Base-by-base conservation (phyloP, 768 basidiomycete species). In the Leccinum longicurvipes region DNA sequence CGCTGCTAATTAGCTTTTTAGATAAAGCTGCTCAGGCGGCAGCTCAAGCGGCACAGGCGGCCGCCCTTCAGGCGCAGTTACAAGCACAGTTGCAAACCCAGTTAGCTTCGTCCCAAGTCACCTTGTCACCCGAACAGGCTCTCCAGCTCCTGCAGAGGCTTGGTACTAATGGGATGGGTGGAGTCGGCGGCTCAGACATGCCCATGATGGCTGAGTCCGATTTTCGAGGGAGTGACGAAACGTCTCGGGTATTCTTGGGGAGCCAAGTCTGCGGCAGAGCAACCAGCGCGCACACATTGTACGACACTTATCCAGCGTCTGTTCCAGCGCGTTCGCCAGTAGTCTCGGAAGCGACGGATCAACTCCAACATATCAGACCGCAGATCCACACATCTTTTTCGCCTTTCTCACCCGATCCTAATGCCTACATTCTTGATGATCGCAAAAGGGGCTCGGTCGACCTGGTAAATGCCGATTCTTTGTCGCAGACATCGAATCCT, bases 21-120 rank as follows among this genome's bases (percentile, higher is more conserved):
- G 91, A 93, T 70, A 93, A 93, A 77, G 91, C 91, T 17, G 91
- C 91, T 5, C 91, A 93, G 68, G 91, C 91, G 3, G 91, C 91
- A 17, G 91, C 90, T 8, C 90, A 91, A 63, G 85, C 84, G 14
- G 85, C 88, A 8, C 89, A 91, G 67, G 82, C 86, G 14, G 86
- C 87, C 24, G 84, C 89, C 36, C 71, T 88, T 47, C 85, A 88
- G 52, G 67, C 73, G 24, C 76, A 75, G 52, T 58, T 72, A 15
- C 76, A 77, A 56, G 63, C 72, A 0, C 76, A 74, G 47, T 60
- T 71, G 23, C 76, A 76, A 61, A 55, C 63, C 10, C 73, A 72
- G 50, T 61, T 63, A 51, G 51, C 63, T 24, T 61, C 71, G 6
- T 36, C 64, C 24, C 64, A 65, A 23, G 50, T 63, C 27, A 58